Base-by-base conservation (phyloP, 2,329 filamentous ascomycete species). In the Fusarium anguioides region DNA sequence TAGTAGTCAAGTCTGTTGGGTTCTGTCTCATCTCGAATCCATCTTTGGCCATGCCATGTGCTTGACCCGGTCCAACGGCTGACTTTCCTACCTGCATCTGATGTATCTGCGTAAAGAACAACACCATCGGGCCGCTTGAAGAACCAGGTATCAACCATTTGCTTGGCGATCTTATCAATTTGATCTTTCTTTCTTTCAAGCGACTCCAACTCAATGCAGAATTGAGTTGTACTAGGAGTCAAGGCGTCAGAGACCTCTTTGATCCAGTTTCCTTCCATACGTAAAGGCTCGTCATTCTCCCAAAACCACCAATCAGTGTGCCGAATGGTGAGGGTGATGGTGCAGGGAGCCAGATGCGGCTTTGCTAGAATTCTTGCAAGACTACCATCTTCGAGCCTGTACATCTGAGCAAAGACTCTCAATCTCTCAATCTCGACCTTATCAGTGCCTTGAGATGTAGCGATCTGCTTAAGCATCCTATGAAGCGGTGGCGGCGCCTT, bases 191-290 rank as follows among this genome's bases (percentile, higher is more conserved):
- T 83, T 14, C 81, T 75, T 48, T 80, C 76, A 8, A 85, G 55
- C 4, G 80, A 82, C 72, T 87, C 85, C 17, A 85, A 72, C 37
- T 85, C 82, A 7, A 85, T 74, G 24, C 72, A 69, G 4, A 87
- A 67, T 42, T 80, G 76, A 3, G 71, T 67, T 17, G 84, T 74
- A 6, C 75, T 78, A 1, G 60, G 6, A 1, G 78, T 74, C 26
- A 83, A 60, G 1, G 4, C 42, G 0, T 26, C 8, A 21, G 64
- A 55, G 2, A 75, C 46, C 1, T 15, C 35, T 6, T 67, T 26
- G n/a, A 83, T 75, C 81, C 82, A 84, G 1, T 33, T 11, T 2
- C 72, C 75, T 1, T 75, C 66, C 26, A 84, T 77, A 6, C 65
- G 58, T 8, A 84, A 70, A 4, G 73, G 74, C 6, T 53, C 59